Conservation (phyloP, 192 early-diverging fungal genomes). For the Podila epigama region DNA sequence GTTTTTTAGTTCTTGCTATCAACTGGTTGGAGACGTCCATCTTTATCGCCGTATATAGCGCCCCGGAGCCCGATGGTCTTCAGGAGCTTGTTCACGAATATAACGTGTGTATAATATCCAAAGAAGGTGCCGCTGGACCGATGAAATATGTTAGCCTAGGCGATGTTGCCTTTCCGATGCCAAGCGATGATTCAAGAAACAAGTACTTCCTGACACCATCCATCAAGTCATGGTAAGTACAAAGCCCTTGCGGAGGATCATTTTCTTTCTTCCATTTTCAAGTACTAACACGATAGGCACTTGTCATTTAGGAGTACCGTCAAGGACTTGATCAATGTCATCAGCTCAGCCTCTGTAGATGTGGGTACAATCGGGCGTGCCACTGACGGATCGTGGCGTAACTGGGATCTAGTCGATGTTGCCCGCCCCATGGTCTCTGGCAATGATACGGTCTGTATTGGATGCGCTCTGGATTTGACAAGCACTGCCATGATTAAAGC, state of each 20-base stretch:
- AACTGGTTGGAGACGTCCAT: constrained; percentile 79
- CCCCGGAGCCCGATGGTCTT: constrained; percentile 37
- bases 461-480: constrained; percentile 80
- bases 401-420: constrained; percentile 72
- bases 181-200: constrained; percentile 50
- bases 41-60: constrained; percentile 74
- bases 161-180: constrained; percentile 65
- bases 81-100: constrained; percentile 22
- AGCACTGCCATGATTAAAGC: constrained; percentile 61
- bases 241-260: neutral
- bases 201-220: constrained; percentile 68
- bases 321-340: constrained; percentile 50
- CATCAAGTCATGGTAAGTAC: constrained; percentile 61
- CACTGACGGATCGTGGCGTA: constrained; percentile 65
- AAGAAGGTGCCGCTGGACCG: constrained; percentile 50
- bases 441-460: constrained; percentile 72
- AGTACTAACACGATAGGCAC: neutral
- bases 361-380: constrained; percentile 58
- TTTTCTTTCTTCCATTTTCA: neutral
- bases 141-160: constrained; percentile 59
- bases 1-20: constrained; percentile 63
- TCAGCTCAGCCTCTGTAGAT: constrained; percentile 53
- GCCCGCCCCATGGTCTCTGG: constrained; percentile 64
- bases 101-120: constrained; percentile 67
- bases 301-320: constrained; percentile 5